Evolutionary conservation across 805 yeast genomes (phyloP).

Genomic region (Saturnispora mendoncae): DNA sequence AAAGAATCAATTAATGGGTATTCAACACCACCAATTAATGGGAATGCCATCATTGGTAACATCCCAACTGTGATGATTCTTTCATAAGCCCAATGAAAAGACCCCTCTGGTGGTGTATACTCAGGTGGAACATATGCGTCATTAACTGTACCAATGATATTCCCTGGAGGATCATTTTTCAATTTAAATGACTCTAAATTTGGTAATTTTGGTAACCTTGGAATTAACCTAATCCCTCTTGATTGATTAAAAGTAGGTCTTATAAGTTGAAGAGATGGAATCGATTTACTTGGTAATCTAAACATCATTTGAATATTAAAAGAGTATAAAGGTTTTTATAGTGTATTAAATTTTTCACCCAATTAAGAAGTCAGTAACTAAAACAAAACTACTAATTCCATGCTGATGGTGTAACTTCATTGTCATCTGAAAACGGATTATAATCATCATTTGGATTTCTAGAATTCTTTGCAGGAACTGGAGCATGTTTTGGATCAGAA

Average conservation of each 20-base stretch:
- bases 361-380: too few relatives aligned
- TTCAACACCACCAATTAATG: constrained; percentile 67
- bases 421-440: constrained; percentile 28
- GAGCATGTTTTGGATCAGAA: neutral
- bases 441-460: constrained; percentile 19
- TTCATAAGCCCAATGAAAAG: constrained; percentile 92
- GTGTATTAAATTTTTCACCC: neutral
- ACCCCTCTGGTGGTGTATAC: constrained; percentile 61
- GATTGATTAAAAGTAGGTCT: constrained; percentile 4
- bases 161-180: constrained; percentile 80
- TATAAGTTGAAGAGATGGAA: too few relatives aligned
- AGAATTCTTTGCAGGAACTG: neutral
- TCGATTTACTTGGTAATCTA: neutral
- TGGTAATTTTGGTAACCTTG: constrained; percentile 16
- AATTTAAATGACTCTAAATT: constrained; percentile 33
- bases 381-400: too few relatives aligned
- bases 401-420: constrained; percentile 23
- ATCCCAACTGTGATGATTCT: constrained; percentile 58
- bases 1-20: constrained; percentile 66
- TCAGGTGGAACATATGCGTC: constrained; percentile 72
- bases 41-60: constrained; percentile 68
- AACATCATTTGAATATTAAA: too few relatives aligned
- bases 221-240: constrained; percentile 18
- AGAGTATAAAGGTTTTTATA: too few relatives aligned
- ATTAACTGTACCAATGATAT: constrained; percentile 86